Evolutionary conservation across 257 asterid genomes (phyloP).

Genomic region (Haberlea rhodopensis): DNA sequence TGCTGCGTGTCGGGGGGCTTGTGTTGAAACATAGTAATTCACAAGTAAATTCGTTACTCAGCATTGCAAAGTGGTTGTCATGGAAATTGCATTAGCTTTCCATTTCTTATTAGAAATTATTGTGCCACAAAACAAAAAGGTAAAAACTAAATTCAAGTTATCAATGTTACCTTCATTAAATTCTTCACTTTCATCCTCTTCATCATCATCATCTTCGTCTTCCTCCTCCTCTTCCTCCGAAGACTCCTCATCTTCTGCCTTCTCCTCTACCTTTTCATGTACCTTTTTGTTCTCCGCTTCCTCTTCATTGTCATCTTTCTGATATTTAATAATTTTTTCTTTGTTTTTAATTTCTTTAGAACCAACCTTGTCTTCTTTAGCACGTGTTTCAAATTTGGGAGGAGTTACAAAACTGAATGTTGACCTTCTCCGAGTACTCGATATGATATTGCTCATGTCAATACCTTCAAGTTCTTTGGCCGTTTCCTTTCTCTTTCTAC

Average conservation of each 20-base stretch:
- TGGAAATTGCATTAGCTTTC: no score
- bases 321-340: slow-evolving; percentile 28
- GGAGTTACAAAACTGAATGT: slow-evolving; percentile 60
- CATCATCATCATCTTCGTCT: no score
- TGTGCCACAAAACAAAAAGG: background rate
- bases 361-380: slow-evolving; percentile 35
- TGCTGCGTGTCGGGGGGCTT: background rate
- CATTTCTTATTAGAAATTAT: no score
- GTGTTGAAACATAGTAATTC: background rate
- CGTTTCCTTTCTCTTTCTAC: slow-evolving; percentile 76
- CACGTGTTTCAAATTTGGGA: slow-evolving; percentile 40
- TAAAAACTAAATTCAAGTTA: slow-evolving; percentile 7
- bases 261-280: slow-evolving; percentile 12
- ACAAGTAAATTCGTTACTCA: slow-evolving; percentile 1
- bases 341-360: slow-evolving; percentile 37
- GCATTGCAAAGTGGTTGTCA: background rate
- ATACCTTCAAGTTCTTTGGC: slow-evolving; percentile 97
- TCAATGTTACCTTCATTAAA: slow-evolving; percentile 62
- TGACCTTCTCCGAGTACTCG: slow-evolving; percentile 91
- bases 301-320: slow-evolving; percentile 31
- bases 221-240: slow-evolving; percentile 5
- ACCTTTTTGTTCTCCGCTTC: slow-evolving; percentile 25
- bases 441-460: slow-evolving; percentile 83
- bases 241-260: slow-evolving; percentile 2
- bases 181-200: slow-evolving; percentile 62